Evolutionary conservation across 1,139 yeast genomes (phyloP), one percentile per base, ranked within the genome.

Genomic region (Debaryomyces subglobosus): DNA sequence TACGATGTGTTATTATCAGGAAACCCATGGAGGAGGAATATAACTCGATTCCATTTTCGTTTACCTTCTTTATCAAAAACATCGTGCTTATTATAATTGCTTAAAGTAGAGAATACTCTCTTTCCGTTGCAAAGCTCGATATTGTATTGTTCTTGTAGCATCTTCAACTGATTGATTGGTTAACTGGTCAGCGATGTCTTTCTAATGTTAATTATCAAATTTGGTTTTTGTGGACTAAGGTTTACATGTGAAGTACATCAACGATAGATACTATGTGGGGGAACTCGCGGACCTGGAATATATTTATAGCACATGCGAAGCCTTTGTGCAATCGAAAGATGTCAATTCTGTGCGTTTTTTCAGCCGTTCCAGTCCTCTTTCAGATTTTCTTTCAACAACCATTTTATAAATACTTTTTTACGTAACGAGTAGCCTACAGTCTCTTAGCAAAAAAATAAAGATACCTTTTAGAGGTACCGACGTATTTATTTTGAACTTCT

Each of bases 21-120:
- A 51, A 75, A 75, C 4, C 79, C 79, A 49, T 75, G 80, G 24
- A 74, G 54, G 18, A 74, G 56, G 18, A 75, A 44, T 9, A 74
- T 57, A 10, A 68, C 62, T 24, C 71, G 54, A 16, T 52, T 46
- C 65, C 66, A 70, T 30, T 55, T 52, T n/a, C 63, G 53, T 9
- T 44, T 42, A 5, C 34, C 34, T 12, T 51, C 50, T 23, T 47
- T 50, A 20, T 50, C 48, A 44, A 57, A 57, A 9, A 64, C 64
- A 5, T 63, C 63, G 1, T 40, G 29, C 21, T 53, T 51, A 1
- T 58, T 38, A 30, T 50, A 56, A 44, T 60, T 67, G 43, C 67
- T 59, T 47, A 65, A 50, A 24, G 75, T 62, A 16, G 72, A 53
- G 54, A 69, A 70, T 12, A 49, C 49, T 41, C 69, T 58, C 8